Base-by-base conservation (phyloP, 2,329 filamentous ascomycete species). In the Aspergillus intermedius region DNA sequence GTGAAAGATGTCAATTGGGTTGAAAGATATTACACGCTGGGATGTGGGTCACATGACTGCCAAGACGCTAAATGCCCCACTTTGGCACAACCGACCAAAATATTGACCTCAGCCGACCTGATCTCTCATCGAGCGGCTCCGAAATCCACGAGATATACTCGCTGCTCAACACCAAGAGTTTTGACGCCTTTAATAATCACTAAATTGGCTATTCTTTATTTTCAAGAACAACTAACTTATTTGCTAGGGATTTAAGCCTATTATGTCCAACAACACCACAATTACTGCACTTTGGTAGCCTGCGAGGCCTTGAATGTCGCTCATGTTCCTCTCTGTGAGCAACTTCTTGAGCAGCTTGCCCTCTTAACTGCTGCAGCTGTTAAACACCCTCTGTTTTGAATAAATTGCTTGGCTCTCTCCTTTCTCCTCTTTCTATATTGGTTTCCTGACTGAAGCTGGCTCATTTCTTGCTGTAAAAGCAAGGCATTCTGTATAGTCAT, bases 301-400 rank as follows among this genome's bases (percentile, higher is more conserved):
- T 17, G 15, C 2, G 37, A n/a, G 37, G n/a, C n/a, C 19, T 40
- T 40, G 9, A 10, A 17, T 10, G 9, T 40, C n/a, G n/a, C 5
- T 50, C 47, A 35, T 42, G 23, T 44, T 51, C 39, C 48, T 37
- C 37, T 49, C 4, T 12, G 10, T 34, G 32, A 12, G 50, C 35
- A 28, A 34, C n/a, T 10, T 17, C 15, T 30, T 17, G n/a, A 46
- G 12, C 23, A 46, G 12, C 23, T 42, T 17, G 43, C 32, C 30
- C 45, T 22, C 19, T n/a, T 19, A 10, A 10, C 37, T 21, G 21
- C 37, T 17, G n/a, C 6, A 21, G 4, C 37, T 19, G 17, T 19
- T 40, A 40, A 19, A 40, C 37, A 21, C 3, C 37, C 37, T 40
- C 37, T 15, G 9, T 21, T 21, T 12, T 40, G 19, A 40, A 40